Evolutionary conservation across 805 yeast genomes (phyloP), one percentile per base, ranked within the genome.

Genomic region (Wickerhamomyces mucosus): DNA sequence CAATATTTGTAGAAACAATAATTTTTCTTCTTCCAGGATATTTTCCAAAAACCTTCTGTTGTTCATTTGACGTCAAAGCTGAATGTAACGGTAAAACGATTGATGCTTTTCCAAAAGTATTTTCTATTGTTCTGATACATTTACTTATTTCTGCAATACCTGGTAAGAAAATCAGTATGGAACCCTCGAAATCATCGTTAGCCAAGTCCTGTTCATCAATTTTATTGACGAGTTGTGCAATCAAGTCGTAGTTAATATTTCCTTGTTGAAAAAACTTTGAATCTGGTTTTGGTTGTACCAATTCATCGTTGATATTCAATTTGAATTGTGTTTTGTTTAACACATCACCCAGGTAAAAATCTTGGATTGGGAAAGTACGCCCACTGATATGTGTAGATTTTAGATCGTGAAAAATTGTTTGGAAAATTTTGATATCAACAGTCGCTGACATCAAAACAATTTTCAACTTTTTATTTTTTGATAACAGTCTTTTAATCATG

Each of bases 381-480:
- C 98, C 98, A 44, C 78, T 83, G 36, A 89, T 86, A 51, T 86
- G 95, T 21, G 79, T 67, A 40, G 80, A 84, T 12, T 77, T 75
- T 11, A 73, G 53, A 3, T 58, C 60, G 6, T 45, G 41, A 51
- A 89, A 89, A 47, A 80, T 89, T 17, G 65, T 61, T 32, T 69
- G 63, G 58, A 86, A 89, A 26, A 70, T 63, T 8, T 65, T 64
- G 1, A 78, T 68, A 46, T 84, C 82, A 26, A 89, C 88, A 1
- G 97, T 89, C 4, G 97, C 97, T 50, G 95, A 81, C 96, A 92
- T 89, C 31, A 92, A 63, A 8, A 89, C 67, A 20, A 89, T 63
- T 45, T 75, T 80, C 36, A 88, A 51, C 1, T 72, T 66, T 29
- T 62, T 65, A 27, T 51, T 46, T 28, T 52, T 59, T 9, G 56